Evolutionary conservation across 2,329 filamentous ascomycete species (phyloP).

Genomic region (Penicillium griseofulvum): DNA sequence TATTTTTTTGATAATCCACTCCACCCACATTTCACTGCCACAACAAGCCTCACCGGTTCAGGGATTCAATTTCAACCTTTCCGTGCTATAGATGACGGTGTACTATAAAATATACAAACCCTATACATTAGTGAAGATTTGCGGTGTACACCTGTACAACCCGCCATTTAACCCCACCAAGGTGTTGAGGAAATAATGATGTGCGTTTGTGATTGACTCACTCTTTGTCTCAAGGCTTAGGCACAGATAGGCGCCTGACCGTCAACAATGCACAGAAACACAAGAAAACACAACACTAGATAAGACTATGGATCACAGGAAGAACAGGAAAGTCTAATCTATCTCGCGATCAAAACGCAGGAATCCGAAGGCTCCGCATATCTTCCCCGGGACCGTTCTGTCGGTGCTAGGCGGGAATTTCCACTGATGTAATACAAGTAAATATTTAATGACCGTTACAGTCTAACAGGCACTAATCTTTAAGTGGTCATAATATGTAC

Average conservation of each 20-base stretch:
- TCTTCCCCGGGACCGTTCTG: constrained; percentile 27
- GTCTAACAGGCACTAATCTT: neutral
- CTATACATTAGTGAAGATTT: neutral
- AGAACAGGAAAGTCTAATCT: constrained; percentile 16
- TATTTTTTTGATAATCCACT: constrained; percentile 13
- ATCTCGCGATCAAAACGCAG: constrained; percentile 21
- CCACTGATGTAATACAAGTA: constrained; percentile 12
- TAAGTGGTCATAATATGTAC: neutral
- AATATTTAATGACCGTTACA: constrained; percentile 12
- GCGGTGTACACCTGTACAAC: constrained; percentile 7
- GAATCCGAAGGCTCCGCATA: constrained; percentile 28
- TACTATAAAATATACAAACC: neutral
- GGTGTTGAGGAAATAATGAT: constrained; percentile 18
- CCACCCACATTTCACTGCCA: constrained; percentile 31
- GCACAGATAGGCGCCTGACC: constrained; percentile 15
- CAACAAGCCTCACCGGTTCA: constrained; percentile 28
- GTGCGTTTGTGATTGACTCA: constrained; percentile 22
- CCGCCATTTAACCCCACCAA: neutral
- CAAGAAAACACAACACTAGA: neutral
- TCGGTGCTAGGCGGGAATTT: constrained; percentile 23
- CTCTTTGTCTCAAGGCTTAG: constrained; percentile 10
- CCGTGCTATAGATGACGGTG: constrained; percentile 9
- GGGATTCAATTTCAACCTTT: neutral
- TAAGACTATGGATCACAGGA: constrained; percentile 14
- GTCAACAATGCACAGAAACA: constrained; percentile 9